Percentiles rank a stretch among this genome's conserved stretches.
These are phyloP conservation scores for Russula sp. DNA, from an alignment of 768 basidiomycete genomes.

Conservation along the genomic window DNA sequence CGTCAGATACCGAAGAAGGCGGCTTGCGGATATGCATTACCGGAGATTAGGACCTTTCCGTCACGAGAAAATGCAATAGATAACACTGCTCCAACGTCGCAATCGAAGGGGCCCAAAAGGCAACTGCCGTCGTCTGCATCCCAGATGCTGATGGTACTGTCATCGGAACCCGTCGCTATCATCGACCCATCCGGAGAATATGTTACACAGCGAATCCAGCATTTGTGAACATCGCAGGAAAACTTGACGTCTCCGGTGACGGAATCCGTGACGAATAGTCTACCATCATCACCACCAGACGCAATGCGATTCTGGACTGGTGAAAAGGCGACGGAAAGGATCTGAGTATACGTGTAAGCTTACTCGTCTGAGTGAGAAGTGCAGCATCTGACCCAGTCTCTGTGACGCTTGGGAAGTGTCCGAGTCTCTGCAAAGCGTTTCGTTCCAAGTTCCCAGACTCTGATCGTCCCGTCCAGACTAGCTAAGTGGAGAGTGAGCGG, in stretches of 20 bases:
- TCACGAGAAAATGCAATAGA: slow-evolving; percentile 13
- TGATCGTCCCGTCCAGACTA: slow-evolving; percentile 17
- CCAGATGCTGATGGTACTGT: slow-evolving; percentile 26
- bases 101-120: not conserved
- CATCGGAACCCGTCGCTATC: slow-evolving; percentile 27
- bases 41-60: slow-evolving; percentile 17
- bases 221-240: not conserved
- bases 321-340: slow-evolving; percentile 8
- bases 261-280: slow-evolving; percentile 3
- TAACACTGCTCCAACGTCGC: slow-evolving; percentile 1
- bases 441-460: slow-evolving; percentile 7
- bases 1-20: not conserved
- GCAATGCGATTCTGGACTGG: slow-evolving; percentile 5
- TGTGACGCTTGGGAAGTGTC: not conserved
- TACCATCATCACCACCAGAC: slow-evolving; percentile 17
- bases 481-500: not conserved
- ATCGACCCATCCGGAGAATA: slow-evolving; percentile 27
- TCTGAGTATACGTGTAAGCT: not conserved
- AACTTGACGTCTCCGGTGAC: not conserved
- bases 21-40: not conserved
- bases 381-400: slow-evolving; percentile 14
- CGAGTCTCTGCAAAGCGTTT: slow-evolving; percentile 4
- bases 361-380: too few species aligned
- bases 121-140: slow-evolving; percentile 13
- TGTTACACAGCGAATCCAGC: slow-evolving; percentile 22